Evolutionary conservation across 257 asterid species (phyloP), one percentile per base, ranked within the genome.

Genomic region (Echium plantagineum): DNA sequence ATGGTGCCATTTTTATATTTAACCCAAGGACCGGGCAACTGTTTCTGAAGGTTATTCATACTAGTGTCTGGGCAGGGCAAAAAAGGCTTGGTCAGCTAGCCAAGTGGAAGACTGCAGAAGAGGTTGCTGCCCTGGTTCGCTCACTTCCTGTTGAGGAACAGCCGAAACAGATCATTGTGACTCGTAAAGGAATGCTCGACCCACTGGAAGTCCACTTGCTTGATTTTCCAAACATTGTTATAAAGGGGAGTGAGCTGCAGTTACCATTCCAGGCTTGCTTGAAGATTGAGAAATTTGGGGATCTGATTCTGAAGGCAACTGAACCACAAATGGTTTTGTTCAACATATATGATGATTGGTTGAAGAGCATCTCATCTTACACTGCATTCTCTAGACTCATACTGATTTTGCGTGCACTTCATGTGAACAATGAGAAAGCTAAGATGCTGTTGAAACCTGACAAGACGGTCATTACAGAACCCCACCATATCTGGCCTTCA

Each of bases 61-160:
- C 98, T 26, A 93, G 98, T 61, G 98, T 93, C 28, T 93, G 98
- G 98, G 98, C 98, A 46, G 98, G 98, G 64, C 98, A 93, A 74
- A 93, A 93, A 76, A 94, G 98, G 52, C 90, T 89, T 53, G 98
- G 98, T 56, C 98, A 93, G 74, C 83, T 93, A 72, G 98, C 98
- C 47, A 93, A 93, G 85, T 93, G 98, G 98, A 93, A 93, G 72
- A 93, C 98, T 54, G 98, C 98, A 30, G 98, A 93, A 77, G 98
- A 93, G 72, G 98, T 89, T 62, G 98, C 98, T 80, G 98, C 98
- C 21, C 71, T 93, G 60, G 98, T 93, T 21, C 85, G 97, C 15
- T 93, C 98, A 26, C 73, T 93, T 62, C 98, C 98, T 17, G 98
- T 93, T 61, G 97, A 93, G 67, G 98, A 93, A 71, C 98, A 93